Evolutionary conservation across 345 rosid genomes (phyloP), one percentile per base, ranked within the genome.

Genomic region (Gossypium turneri): DNA sequence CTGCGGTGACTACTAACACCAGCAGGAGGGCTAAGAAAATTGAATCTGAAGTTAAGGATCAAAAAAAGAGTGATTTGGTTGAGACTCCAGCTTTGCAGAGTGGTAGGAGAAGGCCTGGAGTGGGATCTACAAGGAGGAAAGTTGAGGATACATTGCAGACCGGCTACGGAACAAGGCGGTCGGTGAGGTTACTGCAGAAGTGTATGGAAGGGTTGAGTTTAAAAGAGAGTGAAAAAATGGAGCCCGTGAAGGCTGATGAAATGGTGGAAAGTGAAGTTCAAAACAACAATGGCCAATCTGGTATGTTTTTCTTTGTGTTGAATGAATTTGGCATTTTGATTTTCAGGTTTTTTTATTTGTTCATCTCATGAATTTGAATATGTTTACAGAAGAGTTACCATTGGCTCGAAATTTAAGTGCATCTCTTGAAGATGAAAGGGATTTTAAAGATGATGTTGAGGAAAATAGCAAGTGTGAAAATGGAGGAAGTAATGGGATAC

Each of bases 181-280:
- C 98, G 3, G 85, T 83, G 59, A 90, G 87, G 73, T 48, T 95
- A 79, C 55, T 95, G 62, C 97, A 86, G 85, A 89, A 89, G 79
- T 78, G 67, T 72, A 80, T 90, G 89, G 84, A 73, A 66, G 83
- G 80, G 16, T 59, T 93, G 76, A 80, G 84, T 79, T 81, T 95
- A 81, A 86, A 84, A 29, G 85, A 83, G 50, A 79, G 79, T 73
- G 80, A 22, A 79, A 61, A 13, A 25, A 25, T 75, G 22, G 70
- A 73, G 55, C 66, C 78, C 44, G 67, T 69, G 50, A 80, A 77
- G 61, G 57, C 69, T 74, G 79, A 81, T 43, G 80, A 69, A 34
- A 78, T 29, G 73, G 65, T 38, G 44, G 48, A 63, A 41, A 12
- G 20, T 63, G 67, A 15, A 63, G 48, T 34, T 67, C 67, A 70